Conservation (phyloP, 306 rosid species). For the Mimosa pudica region DNA sequence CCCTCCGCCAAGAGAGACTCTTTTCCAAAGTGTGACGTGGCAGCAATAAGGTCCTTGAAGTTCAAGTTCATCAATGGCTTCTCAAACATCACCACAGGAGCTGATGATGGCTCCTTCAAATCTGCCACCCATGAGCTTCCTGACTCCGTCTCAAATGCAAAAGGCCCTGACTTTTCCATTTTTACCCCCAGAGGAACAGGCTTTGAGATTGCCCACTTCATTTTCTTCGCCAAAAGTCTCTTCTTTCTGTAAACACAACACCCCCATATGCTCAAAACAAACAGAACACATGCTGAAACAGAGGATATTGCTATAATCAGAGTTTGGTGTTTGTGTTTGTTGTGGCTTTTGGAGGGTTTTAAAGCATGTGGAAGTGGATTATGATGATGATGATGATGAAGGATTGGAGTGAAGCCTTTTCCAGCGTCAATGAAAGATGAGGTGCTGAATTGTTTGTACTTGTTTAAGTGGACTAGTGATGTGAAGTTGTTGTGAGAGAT, state of each 20-base stretch:
- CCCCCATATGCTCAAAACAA: slow-evolving; percentile 25
- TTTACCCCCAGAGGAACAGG: slow-evolving; percentile 58
- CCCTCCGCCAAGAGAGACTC: slow-evolving; percentile 92
- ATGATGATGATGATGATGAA: slow-evolving; percentile 14
- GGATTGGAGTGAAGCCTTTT: slow-evolving; percentile 34
- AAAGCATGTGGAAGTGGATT: not conserved
- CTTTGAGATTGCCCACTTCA: slow-evolving; percentile 91
- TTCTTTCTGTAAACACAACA: slow-evolving; percentile 49
- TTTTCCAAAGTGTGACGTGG: slow-evolving; percentile 95
- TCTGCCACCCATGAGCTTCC: slow-evolving; percentile 94
- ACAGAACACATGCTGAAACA: slow-evolving; percentile 39
- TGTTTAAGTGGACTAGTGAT: slow-evolving; percentile 14
- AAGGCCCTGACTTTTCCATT: slow-evolving; percentile 89
- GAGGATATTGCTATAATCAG: slow-evolving; percentile 40
- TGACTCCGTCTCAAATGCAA: slow-evolving; percentile 84
- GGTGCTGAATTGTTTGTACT: slow-evolving; percentile 53
- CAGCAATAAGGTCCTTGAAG: slow-evolving; percentile 81
- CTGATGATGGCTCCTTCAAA: slow-evolving; percentile 77
- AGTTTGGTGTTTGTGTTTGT: slow-evolving; percentile 31
- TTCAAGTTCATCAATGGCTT: slow-evolving; percentile 83
- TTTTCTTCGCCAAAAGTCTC: slow-evolving; percentile 46
- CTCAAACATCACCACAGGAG: slow-evolving; percentile 90
- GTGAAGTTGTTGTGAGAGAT: slow-evolving; percentile 69
- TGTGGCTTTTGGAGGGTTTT: slow-evolving; percentile 24
- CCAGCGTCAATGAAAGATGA: slow-evolving; percentile 69